Percentiles rank a stretch among this genome's conserved stretches.
Conservation (phyloP, 2,329 filamentous ascomycete genomes). For the Nemania sp. region DNA sequence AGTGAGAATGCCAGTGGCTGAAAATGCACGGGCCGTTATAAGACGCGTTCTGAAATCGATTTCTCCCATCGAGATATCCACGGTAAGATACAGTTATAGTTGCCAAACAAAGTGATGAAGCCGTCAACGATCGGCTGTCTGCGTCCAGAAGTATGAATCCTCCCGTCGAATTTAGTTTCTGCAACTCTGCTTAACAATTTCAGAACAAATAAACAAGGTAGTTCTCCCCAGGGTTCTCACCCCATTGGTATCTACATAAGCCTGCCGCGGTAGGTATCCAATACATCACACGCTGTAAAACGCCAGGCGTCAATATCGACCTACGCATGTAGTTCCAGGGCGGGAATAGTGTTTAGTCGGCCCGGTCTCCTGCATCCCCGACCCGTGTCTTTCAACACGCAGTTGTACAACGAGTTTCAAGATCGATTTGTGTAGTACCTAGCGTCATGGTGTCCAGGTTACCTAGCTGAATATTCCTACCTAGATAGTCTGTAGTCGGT, state of each 20-base stretch:
- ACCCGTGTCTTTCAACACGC: conserved; percentile 5
- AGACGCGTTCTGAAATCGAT: not conserved
- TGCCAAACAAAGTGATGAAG: conserved; percentile 19
- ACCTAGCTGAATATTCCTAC: no score
- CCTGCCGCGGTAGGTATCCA: conserved; percentile 3
- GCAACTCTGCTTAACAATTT: not conserved
- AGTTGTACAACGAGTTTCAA: not conserved
- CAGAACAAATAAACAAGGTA: not conserved
- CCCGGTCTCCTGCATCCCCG: conserved; percentile 6
- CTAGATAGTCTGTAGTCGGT: no score
- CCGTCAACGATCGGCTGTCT: conserved; percentile 26
- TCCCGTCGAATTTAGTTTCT: conserved; percentile 13
- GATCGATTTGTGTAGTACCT: not conserved
- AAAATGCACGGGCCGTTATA: conserved; percentile 13
- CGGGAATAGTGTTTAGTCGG: conserved; percentile 27
- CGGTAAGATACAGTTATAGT: not conserved
- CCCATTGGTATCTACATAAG: conserved; percentile 2
- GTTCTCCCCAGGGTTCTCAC: not conserved
- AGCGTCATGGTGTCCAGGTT: no score
- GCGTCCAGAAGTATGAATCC: conserved; percentile 23
- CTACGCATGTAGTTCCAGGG: not conserved
- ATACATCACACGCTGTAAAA: no score
- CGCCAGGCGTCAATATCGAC: no score
- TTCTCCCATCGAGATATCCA: no score
- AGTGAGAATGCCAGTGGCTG: not conserved